Evolutionary conservation across 345 rosid species (phyloP).

Genomic region (Kernera saxatilis): DNA sequence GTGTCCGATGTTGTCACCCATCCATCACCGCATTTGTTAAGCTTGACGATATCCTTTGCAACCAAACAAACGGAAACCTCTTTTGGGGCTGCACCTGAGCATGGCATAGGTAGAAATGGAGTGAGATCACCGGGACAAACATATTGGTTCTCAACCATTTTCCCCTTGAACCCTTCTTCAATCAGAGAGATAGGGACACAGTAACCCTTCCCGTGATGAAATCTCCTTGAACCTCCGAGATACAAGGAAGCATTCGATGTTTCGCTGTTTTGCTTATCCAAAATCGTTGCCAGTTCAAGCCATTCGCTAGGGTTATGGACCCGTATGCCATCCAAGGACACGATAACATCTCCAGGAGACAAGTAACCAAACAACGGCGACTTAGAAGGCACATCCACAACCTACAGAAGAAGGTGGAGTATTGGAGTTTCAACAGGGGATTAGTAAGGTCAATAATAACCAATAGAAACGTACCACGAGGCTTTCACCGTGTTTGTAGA

Average conservation of each 20-base stretch:
- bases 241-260: conserved; percentile 33
- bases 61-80: conserved; percentile 49
- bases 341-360: conserved; percentile 68
- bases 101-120: conserved; percentile 41
- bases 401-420: conserved; percentile 36
- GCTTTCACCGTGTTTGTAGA: conserved; percentile 55
- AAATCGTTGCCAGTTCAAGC: conserved; percentile 41
- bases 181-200: conserved; percentile 54
- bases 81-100: conserved; percentile 28
- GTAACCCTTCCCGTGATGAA: conserved; percentile 54
- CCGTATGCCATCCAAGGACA: conserved; percentile 61
- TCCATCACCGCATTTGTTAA: conserved; percentile 58
- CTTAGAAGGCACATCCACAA: conserved; percentile 54
- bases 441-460: background rate
- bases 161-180: conserved; percentile 40
- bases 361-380: conserved; percentile 71
- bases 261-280: conserved; percentile 36
- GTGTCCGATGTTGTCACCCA: conserved; percentile 34
- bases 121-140: conserved; percentile 56
- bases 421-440: background rate
- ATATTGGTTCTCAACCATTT: conserved; percentile 31
- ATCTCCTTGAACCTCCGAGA: conserved; percentile 25
- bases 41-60: conserved; percentile 60
- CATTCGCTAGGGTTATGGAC: conserved; percentile 57
- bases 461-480: conserved; percentile 36